Conservation (phyloP, 176 grass and related monocot species). For the Aegilops sharonensis region DNA sequence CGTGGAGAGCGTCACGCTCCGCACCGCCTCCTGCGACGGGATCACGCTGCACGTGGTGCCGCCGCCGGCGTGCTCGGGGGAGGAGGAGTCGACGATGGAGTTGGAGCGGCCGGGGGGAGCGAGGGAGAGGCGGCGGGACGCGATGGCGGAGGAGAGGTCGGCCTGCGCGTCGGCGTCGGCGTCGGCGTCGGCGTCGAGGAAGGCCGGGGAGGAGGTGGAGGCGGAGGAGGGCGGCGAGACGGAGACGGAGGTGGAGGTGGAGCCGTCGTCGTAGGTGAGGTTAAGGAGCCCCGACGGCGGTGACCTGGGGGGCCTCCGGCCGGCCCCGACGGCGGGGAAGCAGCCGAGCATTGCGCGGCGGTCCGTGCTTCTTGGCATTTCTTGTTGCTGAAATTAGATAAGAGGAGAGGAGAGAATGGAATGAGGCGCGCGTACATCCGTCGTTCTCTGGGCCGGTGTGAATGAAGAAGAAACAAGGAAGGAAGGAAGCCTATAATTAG, state of each 20-base stretch:
- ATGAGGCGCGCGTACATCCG: neutral
- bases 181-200: slow-evolving; percentile 41
- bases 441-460: neutral
- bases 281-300: neutral
- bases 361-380: slow-evolving; percentile 27
- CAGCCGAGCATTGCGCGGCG: slow-evolving; percentile 54
- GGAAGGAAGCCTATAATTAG: slow-evolving; percentile 24
- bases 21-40: neutral
- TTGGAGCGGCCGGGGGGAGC: slow-evolving; percentile 62
- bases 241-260: slow-evolving; percentile 14
- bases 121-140: slow-evolving; percentile 63
- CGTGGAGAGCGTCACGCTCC: slow-evolving; percentile 47
- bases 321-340: slow-evolving; percentile 24
- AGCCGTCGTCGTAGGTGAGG: slow-evolving; percentile 16
- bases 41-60: too few species aligned
- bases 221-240: slow-evolving; percentile 27
- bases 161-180: slow-evolving; percentile 35
- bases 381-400: neutral
- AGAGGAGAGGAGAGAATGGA: neutral
- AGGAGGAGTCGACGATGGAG: slow-evolving; percentile 68
- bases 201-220: slow-evolving; percentile 31
- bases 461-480: neutral
- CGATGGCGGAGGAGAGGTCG: slow-evolving; percentile 67
- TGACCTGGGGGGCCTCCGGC: slow-evolving; percentile 32
- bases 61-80: neutral